Conservation (phyloP, 2,329 filamentous ascomycete genomes). For the Pseudogymnoascus sp. region DNA sequence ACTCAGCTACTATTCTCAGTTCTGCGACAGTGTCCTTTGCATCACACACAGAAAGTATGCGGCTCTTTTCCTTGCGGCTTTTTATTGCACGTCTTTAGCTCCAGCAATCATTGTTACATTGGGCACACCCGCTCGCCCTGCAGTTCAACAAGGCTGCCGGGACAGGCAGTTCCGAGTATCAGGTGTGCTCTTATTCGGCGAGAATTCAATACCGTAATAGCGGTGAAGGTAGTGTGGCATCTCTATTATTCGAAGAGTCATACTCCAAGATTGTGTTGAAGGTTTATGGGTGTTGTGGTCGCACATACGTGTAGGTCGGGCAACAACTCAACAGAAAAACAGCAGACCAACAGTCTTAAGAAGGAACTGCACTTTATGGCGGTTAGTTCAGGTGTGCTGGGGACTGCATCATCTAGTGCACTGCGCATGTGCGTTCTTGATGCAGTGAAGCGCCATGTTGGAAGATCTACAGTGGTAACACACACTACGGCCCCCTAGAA, state of each 20-base stretch:
- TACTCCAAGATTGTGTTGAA: neutral
- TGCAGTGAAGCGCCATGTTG: neutral
- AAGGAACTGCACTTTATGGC: neutral
- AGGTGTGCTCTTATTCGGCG: neutral
- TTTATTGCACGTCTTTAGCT: neutral
- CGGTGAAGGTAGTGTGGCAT: neutral
- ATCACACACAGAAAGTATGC: neutral
- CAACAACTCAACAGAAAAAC: neutral
- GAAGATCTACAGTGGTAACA: neutral
- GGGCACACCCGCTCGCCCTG: neutral
- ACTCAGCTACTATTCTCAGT: neutral
- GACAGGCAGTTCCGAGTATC: neutral
- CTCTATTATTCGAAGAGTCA: neutral
- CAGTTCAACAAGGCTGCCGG: neutral
- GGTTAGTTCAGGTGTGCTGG: neutral
- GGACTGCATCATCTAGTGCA: neutral
- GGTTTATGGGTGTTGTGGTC: neutral
- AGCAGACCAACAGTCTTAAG: neutral
- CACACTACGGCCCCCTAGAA: neutral
- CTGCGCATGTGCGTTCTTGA: neutral
- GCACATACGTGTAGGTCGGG: neutral
- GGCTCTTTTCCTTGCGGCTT: neutral
- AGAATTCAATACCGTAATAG: neutral
- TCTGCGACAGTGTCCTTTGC: neutral
- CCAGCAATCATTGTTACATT: neutral